A percentile compares a stretch with the other conserved stretches of the same genome.
These are phyloP conservation scores for grape (Vitis vinifera) DNA, from an alignment of 164 flowering plant genomes.

Conservation along the genomic window DNA sequence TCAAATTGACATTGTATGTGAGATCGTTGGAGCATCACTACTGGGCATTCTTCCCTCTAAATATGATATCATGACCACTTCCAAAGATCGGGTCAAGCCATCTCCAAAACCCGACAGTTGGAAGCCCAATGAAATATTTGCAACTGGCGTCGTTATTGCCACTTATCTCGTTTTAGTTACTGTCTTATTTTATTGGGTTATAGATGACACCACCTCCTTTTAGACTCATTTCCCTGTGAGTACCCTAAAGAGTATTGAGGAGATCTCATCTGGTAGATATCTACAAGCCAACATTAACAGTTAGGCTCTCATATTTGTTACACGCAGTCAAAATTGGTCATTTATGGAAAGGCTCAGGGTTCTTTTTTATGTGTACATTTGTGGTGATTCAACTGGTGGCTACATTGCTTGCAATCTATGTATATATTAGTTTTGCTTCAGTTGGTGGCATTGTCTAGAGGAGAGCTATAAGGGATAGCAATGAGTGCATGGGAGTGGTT, in stretches of 20 bases:
- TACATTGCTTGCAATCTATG: no score
- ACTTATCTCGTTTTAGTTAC: slow-evolving; percentile 81
- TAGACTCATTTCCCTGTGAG: slow-evolving; percentile 58
- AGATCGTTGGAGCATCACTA: slow-evolving; percentile 91
- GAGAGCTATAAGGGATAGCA: no score
- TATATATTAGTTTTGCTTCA: no score
- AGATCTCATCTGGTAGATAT: slow-evolving; percentile 65
- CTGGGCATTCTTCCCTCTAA: slow-evolving; percentile 91
- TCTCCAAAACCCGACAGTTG: slow-evolving; percentile 16
- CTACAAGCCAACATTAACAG: slow-evolving; percentile 77
- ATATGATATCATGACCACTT: slow-evolving; percentile 81
- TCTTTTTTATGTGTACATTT: no score
- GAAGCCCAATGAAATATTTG: slow-evolving; percentile 53
- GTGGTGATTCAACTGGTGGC: slow-evolving; percentile 68
- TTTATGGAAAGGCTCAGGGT: no score
- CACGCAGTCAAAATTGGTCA: slow-evolving; percentile 51
- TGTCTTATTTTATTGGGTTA: slow-evolving; percentile 36
- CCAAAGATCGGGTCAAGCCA: slow-evolving; percentile 53
- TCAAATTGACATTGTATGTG: slow-evolving; percentile 89
- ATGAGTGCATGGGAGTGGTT: no score
- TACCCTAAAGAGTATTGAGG: slow-evolving; percentile 44
- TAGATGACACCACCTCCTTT: slow-evolving; percentile 51
- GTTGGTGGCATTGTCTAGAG: no score
- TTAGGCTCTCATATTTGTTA: slow-evolving; percentile 75
- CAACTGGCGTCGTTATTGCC: slow-evolving; percentile 82